phyloP scores from a whole-genome alignment of 352 stramenopile genomes.

The Pythium graminicola region DNA sequence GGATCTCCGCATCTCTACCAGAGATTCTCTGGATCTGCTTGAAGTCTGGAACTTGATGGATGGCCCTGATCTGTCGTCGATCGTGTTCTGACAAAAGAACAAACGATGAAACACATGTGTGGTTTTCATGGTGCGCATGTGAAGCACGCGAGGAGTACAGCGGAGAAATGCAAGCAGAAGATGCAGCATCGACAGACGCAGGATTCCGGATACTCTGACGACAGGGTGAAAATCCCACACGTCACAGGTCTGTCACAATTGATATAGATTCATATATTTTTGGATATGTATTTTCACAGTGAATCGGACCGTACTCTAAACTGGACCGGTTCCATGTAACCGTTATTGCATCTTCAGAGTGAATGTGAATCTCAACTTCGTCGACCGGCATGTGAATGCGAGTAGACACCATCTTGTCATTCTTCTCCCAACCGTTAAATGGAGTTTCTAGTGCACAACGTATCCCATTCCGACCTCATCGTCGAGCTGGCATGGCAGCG shows the following conservation, averaged over 20 bases:
- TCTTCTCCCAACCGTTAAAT: constrained; percentile 28
- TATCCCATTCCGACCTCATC: constrained; percentile 95
- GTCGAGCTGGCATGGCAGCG: constrained; percentile 82
- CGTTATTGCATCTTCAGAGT: not conserved
- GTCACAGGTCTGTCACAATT: too few species aligned
- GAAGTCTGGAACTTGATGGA: too few species aligned
- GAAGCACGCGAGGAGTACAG: not conserved
- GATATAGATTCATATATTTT: too few species aligned
- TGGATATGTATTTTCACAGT: not conserved
- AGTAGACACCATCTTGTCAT: not conserved
- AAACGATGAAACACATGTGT: not conserved
- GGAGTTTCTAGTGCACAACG: constrained; percentile 96
- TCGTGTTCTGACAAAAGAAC: not conserved
- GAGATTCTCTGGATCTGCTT: too few species aligned
- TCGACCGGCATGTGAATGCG: not conserved
- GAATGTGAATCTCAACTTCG: constrained; percentile 8
- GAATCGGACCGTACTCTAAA: not conserved
- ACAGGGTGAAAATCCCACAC: too few species aligned
- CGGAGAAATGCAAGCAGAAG: not conserved
- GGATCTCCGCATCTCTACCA: too few species aligned
- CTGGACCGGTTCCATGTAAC: not conserved
- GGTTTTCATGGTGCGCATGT: not conserved
- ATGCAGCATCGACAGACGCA: too few species aligned
- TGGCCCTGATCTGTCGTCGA: too few species aligned
- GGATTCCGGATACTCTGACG: too few species aligned